Conservation (phyloP, 768 basidiomycete species). For the Mycena chlorophos region DNA sequence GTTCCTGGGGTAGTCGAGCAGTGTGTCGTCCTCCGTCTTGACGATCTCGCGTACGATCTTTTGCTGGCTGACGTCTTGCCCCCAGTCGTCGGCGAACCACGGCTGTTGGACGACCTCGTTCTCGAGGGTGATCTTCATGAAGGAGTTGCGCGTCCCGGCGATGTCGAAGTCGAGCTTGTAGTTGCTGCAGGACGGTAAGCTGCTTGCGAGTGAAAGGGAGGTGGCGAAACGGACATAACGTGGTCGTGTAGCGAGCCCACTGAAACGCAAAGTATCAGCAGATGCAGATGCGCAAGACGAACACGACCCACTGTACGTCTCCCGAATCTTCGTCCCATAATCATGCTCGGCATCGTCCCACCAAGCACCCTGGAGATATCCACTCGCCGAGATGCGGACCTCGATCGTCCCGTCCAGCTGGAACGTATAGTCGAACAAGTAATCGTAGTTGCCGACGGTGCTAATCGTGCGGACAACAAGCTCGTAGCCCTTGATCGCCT, state of each 20-base stretch:
- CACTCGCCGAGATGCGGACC: conserved; percentile 66
- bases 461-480: conserved; percentile 55
- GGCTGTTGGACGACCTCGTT: conserved; percentile 50
- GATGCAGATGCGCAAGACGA: not conserved
- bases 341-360: conserved; percentile 50
- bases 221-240: conserved; percentile 39
- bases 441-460: conserved; percentile 62
- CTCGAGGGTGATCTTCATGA: conserved; percentile 50
- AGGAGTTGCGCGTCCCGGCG: conserved; percentile 56
- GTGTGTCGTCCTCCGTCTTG: conserved; percentile 50
- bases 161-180: conserved; percentile 64
- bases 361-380: conserved; percentile 66
- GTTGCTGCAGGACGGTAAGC: conserved; percentile 4
- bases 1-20: conserved; percentile 53
- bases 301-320: conserved; percentile 49
- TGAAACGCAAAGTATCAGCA: too few species aligned
- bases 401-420: conserved; percentile 68
- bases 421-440: conserved; percentile 66
- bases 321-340: conserved; percentile 57
- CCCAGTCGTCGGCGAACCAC: conserved; percentile 67
- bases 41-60: conserved; percentile 50
- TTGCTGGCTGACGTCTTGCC: conserved; percentile 53
- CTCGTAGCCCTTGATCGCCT: conserved; percentile 58
- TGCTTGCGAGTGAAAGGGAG: not conserved
- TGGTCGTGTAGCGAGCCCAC: conserved; percentile 72